Percentiles rank a stretch among this genome's conserved stretches.
phyloP scores from a whole-genome alignment of 1,139 yeast genomes.

The Pichia sp. region DNA sequence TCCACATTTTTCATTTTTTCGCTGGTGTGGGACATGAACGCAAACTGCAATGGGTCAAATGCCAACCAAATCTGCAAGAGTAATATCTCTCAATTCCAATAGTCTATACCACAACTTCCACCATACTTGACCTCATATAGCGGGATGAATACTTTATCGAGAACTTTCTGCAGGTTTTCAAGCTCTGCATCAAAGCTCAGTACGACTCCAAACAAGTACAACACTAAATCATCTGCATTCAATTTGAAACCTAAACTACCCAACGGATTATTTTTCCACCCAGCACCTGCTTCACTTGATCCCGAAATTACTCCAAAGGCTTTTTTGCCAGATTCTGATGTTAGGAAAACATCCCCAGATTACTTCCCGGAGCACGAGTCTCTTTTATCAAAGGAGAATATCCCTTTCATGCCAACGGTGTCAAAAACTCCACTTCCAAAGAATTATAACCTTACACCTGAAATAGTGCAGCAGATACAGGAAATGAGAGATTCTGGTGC shows the following conservation, averaged over 20 bases:
- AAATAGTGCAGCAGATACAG: slow-evolving; percentile 55
- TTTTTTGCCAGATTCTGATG: slow-evolving; percentile 61
- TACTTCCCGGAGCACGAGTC: slow-evolving; percentile 26
- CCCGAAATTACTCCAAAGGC: slow-evolving; percentile 54
- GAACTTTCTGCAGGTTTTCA: slow-evolving; percentile 1
- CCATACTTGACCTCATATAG: neutral
- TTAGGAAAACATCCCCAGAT: slow-evolving; percentile 38
- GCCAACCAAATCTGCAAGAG: too few relatives aligned
- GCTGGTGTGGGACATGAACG: too few relatives aligned
- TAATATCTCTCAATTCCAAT: too few relatives aligned
- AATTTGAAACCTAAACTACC: slow-evolving; percentile 32
- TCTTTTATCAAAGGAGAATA: slow-evolving; percentile 29
- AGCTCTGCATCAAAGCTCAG: slow-evolving; percentile 21
- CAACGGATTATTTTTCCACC: slow-evolving; percentile 35
- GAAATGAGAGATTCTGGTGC: slow-evolving; percentile 48
- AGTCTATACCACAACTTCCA: too few relatives aligned
- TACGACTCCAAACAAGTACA: slow-evolving; percentile 30
- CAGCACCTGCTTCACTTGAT: slow-evolving; percentile 41
- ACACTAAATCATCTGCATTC: slow-evolving; percentile 30
- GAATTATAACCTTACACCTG: slow-evolving; percentile 53
- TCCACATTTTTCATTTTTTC: too few relatives aligned
- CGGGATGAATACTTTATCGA: neutral
- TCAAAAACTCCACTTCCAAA: slow-evolving; percentile 31
- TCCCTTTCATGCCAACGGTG: slow-evolving; percentile 47
- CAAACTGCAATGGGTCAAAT: too few relatives aligned